Evolutionary conservation across 2,329 filamentous ascomycete genomes (phyloP), one percentile per base, ranked within the genome.

Genomic region (Xylariales sp.): DNA sequence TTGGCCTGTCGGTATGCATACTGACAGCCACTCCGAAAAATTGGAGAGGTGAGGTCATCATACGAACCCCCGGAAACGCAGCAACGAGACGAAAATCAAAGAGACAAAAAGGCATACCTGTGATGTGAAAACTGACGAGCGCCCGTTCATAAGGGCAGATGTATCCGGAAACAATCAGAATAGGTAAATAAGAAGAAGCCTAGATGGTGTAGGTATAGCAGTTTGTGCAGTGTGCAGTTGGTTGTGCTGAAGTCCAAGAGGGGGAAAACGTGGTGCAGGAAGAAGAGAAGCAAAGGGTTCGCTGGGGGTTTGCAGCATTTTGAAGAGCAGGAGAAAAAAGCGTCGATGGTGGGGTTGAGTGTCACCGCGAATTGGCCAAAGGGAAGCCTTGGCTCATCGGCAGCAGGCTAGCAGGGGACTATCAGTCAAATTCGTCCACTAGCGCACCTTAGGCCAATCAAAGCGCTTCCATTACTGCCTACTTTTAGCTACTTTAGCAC

Each of bases 61-160:
- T 52, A 48, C 30, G 61, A 61, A 61, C 52, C 59, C 59, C 32
- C 36, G 6, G 43, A 34, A 41, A 62, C 30, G 41, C 30, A 54
- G 23, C 23, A 23, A 53, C 39, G 5, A 61, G 53, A 65, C 10
- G 6, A 10, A 12, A 14, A 5, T n/a, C 53, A n/a, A n/a, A n/a
- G 57, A 46, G 41, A 65, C 61, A 36, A 36, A 39, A 54, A 56
- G 57, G 81, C 86, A 71, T 90, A 93, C 91, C 89, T 94, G 92
- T 83, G 91, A 94, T 84, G 92, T 94, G 86, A 93, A 94, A 82
- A 91, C 87, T 82, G 92, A 93, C 84, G 88, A 86, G 87, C 90
- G 90, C 86, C 91, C 91, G 91, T 90, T 91, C 91, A 94, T 94
- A 91, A 90, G 90, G 86, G 89, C 91, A 85, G 86, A 82, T 86